Base-by-base conservation (phyloP, 2,329 filamentous ascomycete species). In the Orbilia oligospora region DNA sequence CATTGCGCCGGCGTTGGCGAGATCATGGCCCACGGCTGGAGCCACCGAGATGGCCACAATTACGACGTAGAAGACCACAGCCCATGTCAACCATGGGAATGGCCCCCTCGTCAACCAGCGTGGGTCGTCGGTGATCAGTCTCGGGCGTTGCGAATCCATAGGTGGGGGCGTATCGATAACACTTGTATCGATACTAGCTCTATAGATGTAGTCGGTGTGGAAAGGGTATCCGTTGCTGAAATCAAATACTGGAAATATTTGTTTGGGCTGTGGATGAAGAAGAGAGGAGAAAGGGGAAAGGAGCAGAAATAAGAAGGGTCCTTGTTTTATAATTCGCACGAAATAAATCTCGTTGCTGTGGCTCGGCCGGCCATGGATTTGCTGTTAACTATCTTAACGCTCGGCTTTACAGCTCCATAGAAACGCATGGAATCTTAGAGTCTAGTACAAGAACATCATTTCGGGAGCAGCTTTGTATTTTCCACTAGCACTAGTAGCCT, bases 191-290 rank as follows among this genome's bases (percentile, higher is more conserved):
- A 61, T 61, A 61, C 56, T 61, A 61, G 56, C 56, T 16, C 56
- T 61, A 61, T 44, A 18, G 56, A 24, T 41, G 18, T 58, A 16
- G 10, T 55, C 33, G 33, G 4, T 5, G 44, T 53, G 53, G 48
- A 14, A 46, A 53, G 8, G 44, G 48, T 49, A 72, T 72, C 69
- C 69, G 69, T 56, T 48, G 68, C 68, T 71, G 53, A 51, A 53
- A 67, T 70, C 46, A 41, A 46, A 22, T 46, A 49, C 27, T 65
- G 41, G 61, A 30, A 27, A 36, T 48, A 44, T 5, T 61, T 36
- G 41, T 66, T 65, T 41, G 48, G 18, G 20, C 36, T 38, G 24
- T 55, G 70, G 70, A 73, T 73, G 70, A 33, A 56, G 63, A 46
- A 20, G 36, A 41, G 67, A 65, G 22, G 27, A 53, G 44, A 36